Percentiles rank a stretch among this genome's conserved stretches.
Evolutionary conservation across 2,329 filamentous ascomycete genomes (phyloP).

Genomic region (Rosellinia necatrix): DNA sequence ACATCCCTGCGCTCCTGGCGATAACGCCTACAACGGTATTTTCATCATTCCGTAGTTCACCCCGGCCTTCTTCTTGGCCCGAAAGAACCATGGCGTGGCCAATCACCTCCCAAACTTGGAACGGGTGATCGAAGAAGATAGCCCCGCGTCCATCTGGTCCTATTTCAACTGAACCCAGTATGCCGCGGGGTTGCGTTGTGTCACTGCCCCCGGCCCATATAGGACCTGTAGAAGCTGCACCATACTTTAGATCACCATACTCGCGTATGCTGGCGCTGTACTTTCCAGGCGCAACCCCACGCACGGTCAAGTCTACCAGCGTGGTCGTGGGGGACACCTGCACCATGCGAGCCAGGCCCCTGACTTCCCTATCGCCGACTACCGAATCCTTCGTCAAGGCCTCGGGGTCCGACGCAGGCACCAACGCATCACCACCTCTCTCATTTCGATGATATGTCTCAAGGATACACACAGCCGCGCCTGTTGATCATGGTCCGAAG

Average conservation of each 20-base stretch:
- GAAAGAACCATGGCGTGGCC: constrained; percentile 90
- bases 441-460: constrained; percentile 74
- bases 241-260: constrained; percentile 83
- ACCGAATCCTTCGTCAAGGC: constrained; percentile 38
- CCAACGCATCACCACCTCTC: constrained; percentile 47
- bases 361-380: constrained; percentile 62
- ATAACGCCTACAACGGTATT: constrained; percentile 92
- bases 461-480: constrained; percentile 91
- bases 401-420: constrained; percentile 43
- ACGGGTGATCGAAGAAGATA: constrained; percentile 78
- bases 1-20: constrained; percentile 93
- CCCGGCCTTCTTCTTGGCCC: constrained; percentile 62
- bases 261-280: constrained; percentile 87
- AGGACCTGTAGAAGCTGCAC: constrained; percentile 79
- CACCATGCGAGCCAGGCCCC: constrained; percentile 90
- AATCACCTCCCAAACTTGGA: constrained; percentile 96
- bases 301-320: constrained; percentile 84
- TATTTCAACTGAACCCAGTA: constrained; percentile 77
- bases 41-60: constrained; percentile 72
- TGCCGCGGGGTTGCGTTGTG: constrained; percentile 50
- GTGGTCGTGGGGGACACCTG: constrained; percentile 81
- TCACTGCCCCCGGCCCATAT: constrained; percentile 68
- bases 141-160: constrained; percentile 75
- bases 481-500: constrained; percentile 44
- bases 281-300: constrained; percentile 77